phyloP scores from a whole-genome alignment of 1,284 basidiomycete genomes.

The Quambalaria eucalypti region DNA sequence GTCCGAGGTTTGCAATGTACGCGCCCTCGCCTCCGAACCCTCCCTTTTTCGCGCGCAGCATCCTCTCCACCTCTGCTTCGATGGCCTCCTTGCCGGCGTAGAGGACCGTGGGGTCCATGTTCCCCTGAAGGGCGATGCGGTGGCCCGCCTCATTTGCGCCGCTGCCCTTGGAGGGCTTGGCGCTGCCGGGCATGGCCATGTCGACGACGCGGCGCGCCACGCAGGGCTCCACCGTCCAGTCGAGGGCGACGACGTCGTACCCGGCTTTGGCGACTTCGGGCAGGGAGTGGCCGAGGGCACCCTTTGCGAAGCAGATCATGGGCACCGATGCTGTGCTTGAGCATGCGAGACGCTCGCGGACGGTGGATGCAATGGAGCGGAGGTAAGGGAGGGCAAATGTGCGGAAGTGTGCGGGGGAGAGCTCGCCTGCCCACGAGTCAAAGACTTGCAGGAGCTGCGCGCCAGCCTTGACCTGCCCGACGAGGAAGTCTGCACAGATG shows the following conservation, averaged over 20 bases:
- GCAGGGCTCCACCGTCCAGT: slow-evolving; percentile 42
- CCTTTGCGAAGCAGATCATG: slow-evolving; percentile 44
- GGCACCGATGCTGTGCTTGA: slow-evolving; percentile 32
- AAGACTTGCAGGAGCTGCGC: slow-evolving; percentile 45
- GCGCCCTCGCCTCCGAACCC: slow-evolving; percentile 59
- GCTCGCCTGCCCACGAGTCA: slow-evolving; percentile 46
- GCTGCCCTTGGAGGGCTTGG: slow-evolving; percentile 15
- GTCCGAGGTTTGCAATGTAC: slow-evolving; percentile 83
- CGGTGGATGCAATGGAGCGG: slow-evolving; percentile 33
- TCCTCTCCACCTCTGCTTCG: slow-evolving; percentile 72
- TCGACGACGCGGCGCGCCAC: slow-evolving; percentile 38
- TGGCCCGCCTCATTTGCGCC: slow-evolving; percentile 37
- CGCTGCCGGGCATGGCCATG: slow-evolving; percentile 20
- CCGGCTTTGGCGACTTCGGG: slow-evolving; percentile 39
- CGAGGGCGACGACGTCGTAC: slow-evolving; percentile 45
- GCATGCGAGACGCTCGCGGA: slow-evolving; percentile 36
- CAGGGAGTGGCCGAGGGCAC: slow-evolving; percentile 41
- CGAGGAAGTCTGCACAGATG: slow-evolving; percentile 42
- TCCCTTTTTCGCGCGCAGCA: slow-evolving; percentile 55
- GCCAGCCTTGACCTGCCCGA: slow-evolving; percentile 42
- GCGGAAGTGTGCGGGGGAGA: slow-evolving; percentile 44
- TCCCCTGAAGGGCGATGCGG: slow-evolving; percentile 75
- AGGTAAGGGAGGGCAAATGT: slow-evolving; percentile 43
- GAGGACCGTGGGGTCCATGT: slow-evolving; percentile 80
- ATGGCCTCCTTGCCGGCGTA: slow-evolving; percentile 74